These are phyloP conservation scores for Pachyrhizus erosus DNA, from an alignment of 306 rosid genomes.

Conservation along the genomic window DNA sequence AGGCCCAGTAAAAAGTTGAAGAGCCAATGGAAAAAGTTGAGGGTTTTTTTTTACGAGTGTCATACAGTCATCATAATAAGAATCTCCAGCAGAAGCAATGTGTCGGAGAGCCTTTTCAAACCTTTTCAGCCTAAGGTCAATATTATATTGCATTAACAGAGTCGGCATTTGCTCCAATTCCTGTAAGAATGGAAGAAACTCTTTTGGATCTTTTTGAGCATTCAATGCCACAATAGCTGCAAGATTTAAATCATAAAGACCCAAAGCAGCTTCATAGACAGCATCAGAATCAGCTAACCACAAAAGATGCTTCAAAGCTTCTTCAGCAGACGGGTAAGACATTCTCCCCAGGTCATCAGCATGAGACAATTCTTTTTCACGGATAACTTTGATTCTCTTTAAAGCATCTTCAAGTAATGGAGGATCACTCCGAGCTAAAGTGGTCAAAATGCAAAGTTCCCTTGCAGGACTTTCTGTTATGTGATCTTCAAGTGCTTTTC, in stretches of 20 bases:
- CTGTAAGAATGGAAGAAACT: conserved; percentile 90
- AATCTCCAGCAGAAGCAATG: conserved; percentile 89
- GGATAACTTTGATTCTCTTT: conserved; percentile 79
- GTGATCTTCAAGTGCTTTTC: conserved; percentile 85
- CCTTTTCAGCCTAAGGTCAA: conserved; percentile 85
- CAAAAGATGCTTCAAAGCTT: conserved; percentile 91
- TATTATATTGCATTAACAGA: conserved; percentile 81
- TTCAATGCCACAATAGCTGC: conserved; percentile 96
- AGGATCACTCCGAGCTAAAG: conserved; percentile 93
- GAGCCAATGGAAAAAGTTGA: conserved; percentile 85
- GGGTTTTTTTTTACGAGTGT: conserved; percentile 79
- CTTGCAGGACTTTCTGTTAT: conserved; percentile 78
- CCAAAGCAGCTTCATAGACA: conserved; percentile 89
- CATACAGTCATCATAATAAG: conserved; percentile 77
- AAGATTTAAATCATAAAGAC: conserved; percentile 95
- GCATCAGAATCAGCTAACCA: conserved; percentile 94
- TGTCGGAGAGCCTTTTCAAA: conserved; percentile 91
- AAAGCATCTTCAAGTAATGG: conserved; percentile 97
- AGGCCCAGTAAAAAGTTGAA: conserved; percentile 78
- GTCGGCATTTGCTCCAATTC: conserved; percentile 79
- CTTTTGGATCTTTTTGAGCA: conserved; percentile 97
- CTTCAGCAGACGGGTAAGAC: conserved; percentile 87
- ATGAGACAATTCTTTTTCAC: conserved; percentile 82
- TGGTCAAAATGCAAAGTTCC: conserved; percentile 94
- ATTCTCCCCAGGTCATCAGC: conserved; percentile 59